Conservation (phyloP, 805 yeast species). For the Lipomyces anomalus region DNA sequence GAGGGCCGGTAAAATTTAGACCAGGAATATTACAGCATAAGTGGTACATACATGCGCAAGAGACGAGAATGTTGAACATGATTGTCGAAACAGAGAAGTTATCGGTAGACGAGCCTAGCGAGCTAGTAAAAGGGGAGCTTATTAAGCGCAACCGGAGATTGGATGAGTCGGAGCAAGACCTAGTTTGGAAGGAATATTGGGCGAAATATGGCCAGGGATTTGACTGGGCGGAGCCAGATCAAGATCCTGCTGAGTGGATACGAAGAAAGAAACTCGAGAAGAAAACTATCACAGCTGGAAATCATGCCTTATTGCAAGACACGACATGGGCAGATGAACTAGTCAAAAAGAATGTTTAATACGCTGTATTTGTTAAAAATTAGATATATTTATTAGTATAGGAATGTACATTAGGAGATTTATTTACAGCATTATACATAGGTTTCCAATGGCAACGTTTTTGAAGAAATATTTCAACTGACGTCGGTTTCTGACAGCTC, state of each 20-base stretch:
- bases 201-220: constrained; percentile 79
- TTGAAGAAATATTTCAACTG: too few species aligned
- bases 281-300: too few species aligned
- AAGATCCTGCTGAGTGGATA: constrained; percentile 72
- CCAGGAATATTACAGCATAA: constrained; percentile 58
- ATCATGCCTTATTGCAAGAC: too few species aligned
- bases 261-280: too few species aligned
- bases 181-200: constrained; percentile 77
- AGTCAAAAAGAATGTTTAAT: too few species aligned
- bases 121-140: constrained; percentile 32
- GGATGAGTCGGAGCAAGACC: constrained; percentile 55
- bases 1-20: constrained; percentile 53
- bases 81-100: constrained; percentile 59
- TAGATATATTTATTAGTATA: too few species aligned
- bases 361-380: too few species aligned
- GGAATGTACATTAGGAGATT: too few species aligned
- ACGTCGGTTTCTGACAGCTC: too few species aligned
- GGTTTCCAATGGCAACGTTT: too few species aligned
- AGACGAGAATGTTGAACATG: constrained; percentile 58
- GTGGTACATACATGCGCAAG: constrained; percentile 63
- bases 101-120: constrained; percentile 38
- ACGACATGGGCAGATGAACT: too few species aligned
- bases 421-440: too few species aligned
- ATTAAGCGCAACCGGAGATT: constrained; percentile 34
- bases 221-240: constrained; percentile 86